Percentiles rank a stretch among this genome's conserved stretches.
Conservation (phyloP, 2,329 filamentous ascomycete genomes). For the Penicillium verrucosum region DNA sequence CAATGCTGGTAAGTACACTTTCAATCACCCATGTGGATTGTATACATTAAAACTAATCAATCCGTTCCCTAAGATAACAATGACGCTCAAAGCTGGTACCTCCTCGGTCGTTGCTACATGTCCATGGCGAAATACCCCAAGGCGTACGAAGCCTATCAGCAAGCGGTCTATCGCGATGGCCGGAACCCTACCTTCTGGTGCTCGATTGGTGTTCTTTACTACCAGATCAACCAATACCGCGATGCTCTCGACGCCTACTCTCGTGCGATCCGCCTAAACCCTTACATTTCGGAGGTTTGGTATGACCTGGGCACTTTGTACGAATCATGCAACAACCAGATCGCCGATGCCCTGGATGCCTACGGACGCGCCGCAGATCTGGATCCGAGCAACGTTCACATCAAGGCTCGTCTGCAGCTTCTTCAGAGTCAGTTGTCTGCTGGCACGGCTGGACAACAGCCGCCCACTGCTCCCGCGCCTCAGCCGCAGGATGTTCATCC, state of each 20-base stretch:
- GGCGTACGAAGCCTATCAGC: slow-evolving; percentile 96
- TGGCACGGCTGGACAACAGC: slow-evolving; percentile 61
- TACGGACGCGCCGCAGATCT: slow-evolving; percentile 93
- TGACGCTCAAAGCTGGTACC: slow-evolving; percentile 98
- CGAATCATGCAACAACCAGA: slow-evolving; percentile 98
- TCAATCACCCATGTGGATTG: neutral
- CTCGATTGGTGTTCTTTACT: slow-evolving; percentile 97
- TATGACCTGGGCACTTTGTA: slow-evolving; percentile 98
- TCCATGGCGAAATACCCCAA: slow-evolving; percentile 98
- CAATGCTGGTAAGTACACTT: slow-evolving; percentile 65
- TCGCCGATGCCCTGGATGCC: slow-evolving; percentile 89
- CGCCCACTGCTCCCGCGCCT: slow-evolving; percentile 66
- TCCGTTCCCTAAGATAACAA: slow-evolving; percentile 64
- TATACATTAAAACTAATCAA: neutral
- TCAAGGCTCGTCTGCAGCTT: slow-evolving; percentile 89
- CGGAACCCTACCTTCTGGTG: slow-evolving; percentile 99
- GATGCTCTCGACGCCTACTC: slow-evolving; percentile 97
- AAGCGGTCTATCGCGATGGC: slow-evolving; percentile 96
- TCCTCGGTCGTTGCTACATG: slow-evolving; percentile 98
- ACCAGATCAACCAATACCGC: slow-evolving; percentile 99
- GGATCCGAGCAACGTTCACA: slow-evolving; percentile 88
- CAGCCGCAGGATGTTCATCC: slow-evolving; percentile 93
- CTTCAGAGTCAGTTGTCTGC: slow-evolving; percentile 72
- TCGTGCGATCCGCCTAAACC: slow-evolving; percentile 90
- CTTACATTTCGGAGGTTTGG: slow-evolving; percentile 98